Conservation (phyloP, 2,329 filamentous ascomycete species). For the Aspergillus brunneoviolaceus region DNA sequence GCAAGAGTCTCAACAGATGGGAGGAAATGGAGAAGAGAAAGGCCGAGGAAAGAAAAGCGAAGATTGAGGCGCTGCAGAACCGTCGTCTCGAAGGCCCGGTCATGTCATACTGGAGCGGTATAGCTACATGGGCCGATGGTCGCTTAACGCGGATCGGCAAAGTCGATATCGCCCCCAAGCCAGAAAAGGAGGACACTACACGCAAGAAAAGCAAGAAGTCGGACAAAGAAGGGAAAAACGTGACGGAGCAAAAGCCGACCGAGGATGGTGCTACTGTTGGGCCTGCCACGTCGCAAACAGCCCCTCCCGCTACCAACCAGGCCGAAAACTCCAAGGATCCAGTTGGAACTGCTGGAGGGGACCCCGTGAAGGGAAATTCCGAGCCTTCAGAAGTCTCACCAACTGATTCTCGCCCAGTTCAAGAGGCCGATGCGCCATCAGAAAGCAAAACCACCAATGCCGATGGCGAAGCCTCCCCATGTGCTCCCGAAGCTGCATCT, state of each 20-base stretch:
- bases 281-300: constrained; percentile 9
- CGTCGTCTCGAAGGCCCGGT: constrained; percentile 85
- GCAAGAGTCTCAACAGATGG: constrained; percentile 89
- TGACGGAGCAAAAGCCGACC: constrained; percentile 20
- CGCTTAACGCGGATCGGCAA: constrained; percentile 71
- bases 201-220: constrained; percentile 34
- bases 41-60: constrained; percentile 77
- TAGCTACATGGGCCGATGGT: constrained; percentile 75
- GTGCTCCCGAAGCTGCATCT: not conserved
- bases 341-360: constrained; percentile 10
- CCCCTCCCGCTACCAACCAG: constrained; percentile 4
- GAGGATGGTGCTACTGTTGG: constrained; percentile 13
- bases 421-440: not conserved
- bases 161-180: constrained; percentile 48
- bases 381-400: constrained; percentile 6
- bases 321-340: constrained; percentile 8
- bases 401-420: not conserved
- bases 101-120: constrained; percentile 90
- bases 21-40: constrained; percentile 88
- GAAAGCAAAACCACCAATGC: constrained; percentile 6
- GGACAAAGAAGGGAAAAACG: constrained; percentile 29
- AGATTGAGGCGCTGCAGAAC: constrained; percentile 83
- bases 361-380: constrained; percentile 12
- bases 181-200: constrained; percentile 51
- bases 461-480: not conserved